phyloP scores from a whole-genome alignment of 106 monocot species.

The Narthecium ossifragum region DNA sequence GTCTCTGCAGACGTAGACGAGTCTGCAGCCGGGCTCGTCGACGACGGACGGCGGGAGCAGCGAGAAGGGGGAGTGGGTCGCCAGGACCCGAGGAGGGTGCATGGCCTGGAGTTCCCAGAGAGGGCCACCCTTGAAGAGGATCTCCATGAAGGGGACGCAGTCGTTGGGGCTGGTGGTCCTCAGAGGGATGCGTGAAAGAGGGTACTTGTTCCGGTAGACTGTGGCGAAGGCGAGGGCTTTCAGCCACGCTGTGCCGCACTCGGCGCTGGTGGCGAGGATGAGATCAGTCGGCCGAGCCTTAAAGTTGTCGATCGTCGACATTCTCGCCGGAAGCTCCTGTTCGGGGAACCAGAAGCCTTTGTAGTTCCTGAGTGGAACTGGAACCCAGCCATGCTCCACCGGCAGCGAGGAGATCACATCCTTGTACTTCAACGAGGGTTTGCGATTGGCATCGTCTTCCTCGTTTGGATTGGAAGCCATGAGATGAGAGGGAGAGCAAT shows the following conservation, averaged over 20 bases:
- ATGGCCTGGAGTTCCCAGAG: background rate
- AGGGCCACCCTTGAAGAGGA: too few species aligned
- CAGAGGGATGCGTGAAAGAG: background rate
- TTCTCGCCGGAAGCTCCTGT: background rate
- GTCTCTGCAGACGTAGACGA: too few species aligned
- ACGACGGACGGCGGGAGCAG: conserved; percentile 3
- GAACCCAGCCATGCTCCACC: background rate
- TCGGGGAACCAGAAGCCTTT: conserved; percentile 6
- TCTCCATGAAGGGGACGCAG: background rate
- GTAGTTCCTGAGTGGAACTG: background rate
- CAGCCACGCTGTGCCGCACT: conserved; percentile 18
- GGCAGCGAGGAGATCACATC: background rate
- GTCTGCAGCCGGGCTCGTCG: too few species aligned
- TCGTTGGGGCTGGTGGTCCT: background rate
- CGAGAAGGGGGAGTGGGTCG: conserved; percentile 13
- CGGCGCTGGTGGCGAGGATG: conserved; percentile 1
- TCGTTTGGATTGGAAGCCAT: too few species aligned
- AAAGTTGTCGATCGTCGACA: background rate
- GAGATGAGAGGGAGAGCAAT: too few species aligned
- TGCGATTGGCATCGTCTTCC: too few species aligned
- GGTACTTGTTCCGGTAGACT: background rate
- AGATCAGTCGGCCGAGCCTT: background rate
- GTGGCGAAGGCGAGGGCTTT: conserved; percentile 12
- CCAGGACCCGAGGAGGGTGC: conserved; percentile 8
- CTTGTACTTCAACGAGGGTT: conserved; percentile 2